Evolutionary conservation across 352 stramenopile genomes (phyloP), one percentile per base, ranked within the genome.

Genomic region (Thraustochytrium sp.): DNA sequence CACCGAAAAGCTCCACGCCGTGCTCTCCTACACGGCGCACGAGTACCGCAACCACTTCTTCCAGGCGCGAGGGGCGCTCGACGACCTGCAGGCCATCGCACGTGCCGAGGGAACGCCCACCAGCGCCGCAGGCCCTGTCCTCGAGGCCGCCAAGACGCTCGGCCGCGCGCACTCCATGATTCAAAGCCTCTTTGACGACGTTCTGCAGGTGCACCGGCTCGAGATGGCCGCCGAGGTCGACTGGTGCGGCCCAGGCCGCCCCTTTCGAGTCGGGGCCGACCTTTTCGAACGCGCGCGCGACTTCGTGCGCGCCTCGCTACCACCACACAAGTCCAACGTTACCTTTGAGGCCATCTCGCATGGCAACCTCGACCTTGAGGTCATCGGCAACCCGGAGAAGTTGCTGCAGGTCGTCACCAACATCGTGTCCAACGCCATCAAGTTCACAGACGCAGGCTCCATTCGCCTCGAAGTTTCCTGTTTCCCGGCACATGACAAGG

Each of bases 381-480:
- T 72, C 36, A 72, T 72, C 26, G 59, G 59, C 16, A 72, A 72
- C 36, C 59, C 59, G 40, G 59, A 72, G 46, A 72, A 72, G 59
- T 72, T 72, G 16, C 21, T 72, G 34, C 59, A 72, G 9, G 59
- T 72, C 40, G n/a, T 72, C 36, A 72, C 59, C 21, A 72, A 72
- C 3, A 44, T 72, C 40, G 46, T 72, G 8, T 72, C 59, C 59
- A 72, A 72, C 40, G 59, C 59, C 21, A 31, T 72, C 59, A 72
- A 72, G 36, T 72, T 72, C 3, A 72, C 59, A 11, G 36, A 21
- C 9, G 21, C 59, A 5, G 59, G 59, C 13, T n/a, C 36, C 26
- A 72, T 72, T 44, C 40, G 36, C 26, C 59, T 72, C 0, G 9
- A 2, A 9, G 36, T 72, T 5, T 72, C 59, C 29, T 72, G 59